Evolutionary conservation across 441 rosid species (phyloP).

Genomic region (Aquilaria agallochum): DNA sequence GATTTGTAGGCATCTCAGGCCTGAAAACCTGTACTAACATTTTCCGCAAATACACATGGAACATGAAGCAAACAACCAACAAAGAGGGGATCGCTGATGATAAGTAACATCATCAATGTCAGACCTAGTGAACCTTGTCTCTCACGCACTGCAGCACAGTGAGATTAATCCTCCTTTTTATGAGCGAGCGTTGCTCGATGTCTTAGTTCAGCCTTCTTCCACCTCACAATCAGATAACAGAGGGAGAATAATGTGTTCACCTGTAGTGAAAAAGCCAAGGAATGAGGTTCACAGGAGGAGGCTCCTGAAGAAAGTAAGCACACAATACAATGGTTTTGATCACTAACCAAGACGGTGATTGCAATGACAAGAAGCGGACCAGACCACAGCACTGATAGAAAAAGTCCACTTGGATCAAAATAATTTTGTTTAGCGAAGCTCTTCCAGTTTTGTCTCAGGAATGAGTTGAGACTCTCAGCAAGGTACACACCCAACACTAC

Average conservation of each 20-base stretch:
- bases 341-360: conserved; percentile 74
- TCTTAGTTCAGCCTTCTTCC: conserved; percentile 96
- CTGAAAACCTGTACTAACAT: too few species aligned
- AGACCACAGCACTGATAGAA: conserved; percentile 87
- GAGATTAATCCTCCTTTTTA: conserved; percentile 57
- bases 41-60: too few species aligned
- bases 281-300: not conserved
- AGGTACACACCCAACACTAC: conserved; percentile 91
- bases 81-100: too few species aligned
- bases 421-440: conserved; percentile 88
- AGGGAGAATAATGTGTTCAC: conserved; percentile 79
- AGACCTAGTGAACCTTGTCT: too few species aligned
- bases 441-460: conserved; percentile 66
- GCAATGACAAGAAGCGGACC: conserved; percentile 88
- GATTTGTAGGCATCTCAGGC: too few species aligned
- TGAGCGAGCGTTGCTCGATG: conserved; percentile 77
- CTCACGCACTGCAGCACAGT: not conserved
- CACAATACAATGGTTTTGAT: not conserved
- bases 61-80: too few species aligned
- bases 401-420: conserved; percentile 80
- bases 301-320: conserved; percentile 1
- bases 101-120: too few species aligned
- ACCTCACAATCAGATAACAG: conserved; percentile 73
- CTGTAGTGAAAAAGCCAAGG: conserved; percentile 31
- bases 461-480: conserved; percentile 72